phyloP scores from a whole-genome alignment of 176 grass and related monocot genomes.

The Aegilops speltoides region DNA sequence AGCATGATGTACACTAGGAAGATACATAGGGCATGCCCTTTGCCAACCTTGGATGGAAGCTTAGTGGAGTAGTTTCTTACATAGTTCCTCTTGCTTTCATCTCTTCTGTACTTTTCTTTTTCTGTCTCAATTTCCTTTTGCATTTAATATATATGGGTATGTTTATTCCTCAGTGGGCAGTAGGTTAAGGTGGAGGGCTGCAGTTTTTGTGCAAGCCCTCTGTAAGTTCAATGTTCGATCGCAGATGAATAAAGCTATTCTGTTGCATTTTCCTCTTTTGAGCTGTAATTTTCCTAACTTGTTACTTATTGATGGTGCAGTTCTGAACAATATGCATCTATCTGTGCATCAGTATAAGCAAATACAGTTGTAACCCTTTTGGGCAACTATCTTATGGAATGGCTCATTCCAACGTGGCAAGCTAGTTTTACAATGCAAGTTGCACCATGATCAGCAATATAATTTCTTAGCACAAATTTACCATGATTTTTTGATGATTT shows the following conservation, averaged over 20 bases:
- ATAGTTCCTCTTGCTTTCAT: conserved; percentile 19
- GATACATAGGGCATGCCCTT: conserved; percentile 2
- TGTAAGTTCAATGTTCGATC: neutral
- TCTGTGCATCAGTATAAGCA: neutral
- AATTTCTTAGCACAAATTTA: too few species aligned
- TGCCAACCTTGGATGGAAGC: conserved; percentile 5
- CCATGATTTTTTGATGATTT: too few species aligned
- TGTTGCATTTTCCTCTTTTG: conserved; percentile 27
- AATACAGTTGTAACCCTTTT: too few species aligned
- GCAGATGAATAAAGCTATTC: conserved; percentile 20
- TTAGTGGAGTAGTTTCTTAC: conserved; percentile 22
- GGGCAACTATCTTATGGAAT: too few species aligned
- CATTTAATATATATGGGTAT: conserved; percentile 7
- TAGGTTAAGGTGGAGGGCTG: conserved; percentile 53
- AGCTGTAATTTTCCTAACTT: conserved; percentile 14
- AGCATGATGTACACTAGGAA: conserved; percentile 15
- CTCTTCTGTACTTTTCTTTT: neutral
- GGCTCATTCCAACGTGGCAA: too few species aligned
- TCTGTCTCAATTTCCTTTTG: neutral
- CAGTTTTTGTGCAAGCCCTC: conserved; percentile 35
- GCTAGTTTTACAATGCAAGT: too few species aligned
- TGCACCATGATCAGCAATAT: too few species aligned
- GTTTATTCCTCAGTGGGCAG: conserved; percentile 23
- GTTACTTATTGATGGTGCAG: conserved; percentile 28
- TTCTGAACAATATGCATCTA: neutral